Evolutionary conservation across 2,329 filamentous ascomycete genomes (phyloP), one percentile per base, ranked within the genome.

Genomic region (Epichloe brachyelytri): DNA sequence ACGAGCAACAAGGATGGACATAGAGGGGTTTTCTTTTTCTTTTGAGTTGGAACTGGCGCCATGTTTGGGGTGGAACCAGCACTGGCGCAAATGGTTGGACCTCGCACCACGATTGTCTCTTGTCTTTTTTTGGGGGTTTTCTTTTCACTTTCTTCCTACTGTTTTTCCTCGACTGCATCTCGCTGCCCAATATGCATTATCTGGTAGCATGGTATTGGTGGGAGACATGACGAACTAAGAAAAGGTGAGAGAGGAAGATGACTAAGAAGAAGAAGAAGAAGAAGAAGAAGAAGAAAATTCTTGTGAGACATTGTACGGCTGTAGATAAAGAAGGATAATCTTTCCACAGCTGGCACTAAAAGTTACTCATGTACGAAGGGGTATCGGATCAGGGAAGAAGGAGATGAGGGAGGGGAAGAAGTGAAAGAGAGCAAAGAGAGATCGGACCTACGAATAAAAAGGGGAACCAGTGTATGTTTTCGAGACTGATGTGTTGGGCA

Each of bases 11-110:
- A 10, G 45, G 58, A 55, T 54, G 57, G 52, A 57, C 58, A 58
- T 56, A 61, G 57, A 56, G 59, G 56, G 22, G 7, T 17, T 39
- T 39, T 38, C 8, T 30, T 39, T 36, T 39, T 15, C 5, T 57
- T 60, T 58, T 56, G 62, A 60, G 59, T 64, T 61, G 56, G 61
- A 60, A 60, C 57, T 58, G 59, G 62, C 58, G 61, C 65, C 60
- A 60, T 59, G 58, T 62, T 60, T 60, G 17, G 46, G 46, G 61
- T 44, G 33, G 56, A 52, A 54, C 51, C 53, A 54, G 50, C 51
- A 47, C 51, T 48, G 55, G 57, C 57, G 52, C 50, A 55, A 51
- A 54, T 43, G 56, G 54, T 39, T 43, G 47, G 53, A 51, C 17
- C 33, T 53, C 55, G 51, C 55, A 57, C 58, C 52, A 46, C 45